phyloP scores from a whole-genome alignment of 768 basidiomycete genomes.

The Hericium erinaceus region DNA sequence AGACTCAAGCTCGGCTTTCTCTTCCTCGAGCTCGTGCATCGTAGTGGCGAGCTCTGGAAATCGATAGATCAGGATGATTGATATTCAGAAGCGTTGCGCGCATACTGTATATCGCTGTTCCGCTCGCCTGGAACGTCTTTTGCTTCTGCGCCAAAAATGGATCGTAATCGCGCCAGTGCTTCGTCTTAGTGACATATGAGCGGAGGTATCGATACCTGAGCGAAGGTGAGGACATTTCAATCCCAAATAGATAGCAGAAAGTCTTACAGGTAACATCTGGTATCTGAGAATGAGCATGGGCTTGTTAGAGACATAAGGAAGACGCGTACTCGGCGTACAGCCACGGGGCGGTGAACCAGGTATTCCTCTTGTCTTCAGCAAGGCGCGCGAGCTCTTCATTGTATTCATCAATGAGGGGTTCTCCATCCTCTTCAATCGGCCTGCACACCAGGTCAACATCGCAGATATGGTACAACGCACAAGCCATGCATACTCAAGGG shows the following conservation, averaged over 20 bases:
- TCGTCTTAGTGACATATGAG: constrained; percentile 57
- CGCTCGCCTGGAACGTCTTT: constrained; percentile 73
- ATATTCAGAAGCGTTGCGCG: constrained; percentile 1
- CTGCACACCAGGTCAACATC: constrained; percentile 28
- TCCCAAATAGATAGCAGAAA: background rate
- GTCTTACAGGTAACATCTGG: constrained; percentile 62
- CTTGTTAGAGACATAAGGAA: background rate
- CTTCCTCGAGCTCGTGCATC: constrained; percentile 54
- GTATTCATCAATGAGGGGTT: constrained; percentile 59
- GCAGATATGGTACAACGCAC: background rate
- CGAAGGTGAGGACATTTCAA: background rate
- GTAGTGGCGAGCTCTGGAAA: constrained; percentile 60
- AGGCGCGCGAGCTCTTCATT: constrained; percentile 61
- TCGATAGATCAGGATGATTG: background rate
- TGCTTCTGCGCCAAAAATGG: constrained; percentile 78
- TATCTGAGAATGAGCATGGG: background rate
- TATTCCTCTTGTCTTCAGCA: constrained; percentile 37
- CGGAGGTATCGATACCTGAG: constrained; percentile 80
- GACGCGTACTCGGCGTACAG: constrained; percentile 82
- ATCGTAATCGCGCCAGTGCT: constrained; percentile 68
- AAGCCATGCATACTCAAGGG: constrained; percentile 43
- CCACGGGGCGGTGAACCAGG: constrained; percentile 94
- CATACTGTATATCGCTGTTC: constrained; percentile 69
- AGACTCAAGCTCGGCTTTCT: constrained; percentile 33
- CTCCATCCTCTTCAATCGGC: constrained; percentile 67